Evolutionary conservation across 2,329 filamentous ascomycete species (phyloP), one percentile per base, ranked within the genome.

Genomic region (Dothistroma septosporum): DNA sequence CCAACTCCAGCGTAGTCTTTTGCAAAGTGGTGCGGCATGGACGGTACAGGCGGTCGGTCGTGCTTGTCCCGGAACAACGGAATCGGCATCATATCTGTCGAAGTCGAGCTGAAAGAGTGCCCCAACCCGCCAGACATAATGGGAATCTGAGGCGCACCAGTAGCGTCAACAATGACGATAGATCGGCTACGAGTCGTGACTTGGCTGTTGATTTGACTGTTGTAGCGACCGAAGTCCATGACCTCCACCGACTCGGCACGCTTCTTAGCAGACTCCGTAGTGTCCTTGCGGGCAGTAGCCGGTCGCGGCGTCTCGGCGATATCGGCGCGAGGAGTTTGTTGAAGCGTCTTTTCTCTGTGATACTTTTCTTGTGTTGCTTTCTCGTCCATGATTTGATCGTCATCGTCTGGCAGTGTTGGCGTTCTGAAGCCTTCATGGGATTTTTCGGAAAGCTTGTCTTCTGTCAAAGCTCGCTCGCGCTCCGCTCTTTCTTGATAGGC

Each of bases 171-270:
- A 70, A 96, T 95, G 58, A 96, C 83, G 66, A 96, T 95, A 0
- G 91, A 96, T 71, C 92, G 88, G 79, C 91, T 96, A n/a, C 91
- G 90, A 11, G 82, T 81, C 0, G 91, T 94, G 49, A 93, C 84
- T 59, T 79, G 79, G 64, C 83, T 85, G 56, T 78, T 70, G 11
- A 53, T 5, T 37, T 76, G 72, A 14, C 70, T 60, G 46, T 60
- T 60, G 16, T 61, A 48, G 21, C 63, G 60, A 10, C 60, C 62
- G 48, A 67, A 64, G 55, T 67, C 64, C 57, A 61, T 55, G 3
- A 61, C 49, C 32, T 67, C 57, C 28, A 60, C 62, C 14, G 65
- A 65, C 41, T 66, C 57, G 46, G 61, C 6, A 35, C 50, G 54
- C 48, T 56, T 55, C 53, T 48, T 52, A 16, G 53, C 24, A 44